Base-by-base conservation (phyloP, 768 basidiomycete genomes). In the Mycena amicta region DNA sequence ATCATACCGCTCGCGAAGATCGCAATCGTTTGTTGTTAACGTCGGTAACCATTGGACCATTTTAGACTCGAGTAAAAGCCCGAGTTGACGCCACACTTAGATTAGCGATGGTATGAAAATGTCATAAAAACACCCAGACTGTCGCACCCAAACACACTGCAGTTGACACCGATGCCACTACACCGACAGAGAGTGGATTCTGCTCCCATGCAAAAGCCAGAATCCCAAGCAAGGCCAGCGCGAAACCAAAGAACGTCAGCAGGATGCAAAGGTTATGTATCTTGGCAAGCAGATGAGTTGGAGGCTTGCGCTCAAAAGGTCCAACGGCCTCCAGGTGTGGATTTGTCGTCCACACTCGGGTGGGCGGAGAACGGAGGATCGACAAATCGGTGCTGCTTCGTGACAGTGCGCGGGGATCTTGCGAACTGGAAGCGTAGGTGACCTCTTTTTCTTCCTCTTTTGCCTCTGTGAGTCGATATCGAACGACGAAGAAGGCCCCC, bases 291-390 rank as follows among this genome's bases (percentile, higher is more conserved):
- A 87, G 68, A 59, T 81, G 77, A 8, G 73, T 74, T 5, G 78
- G 73, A 50, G 80, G 71, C 25, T 74, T 65, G 27, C 67, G 68
- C 23, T 69, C 62, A 67, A 84, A 82, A 4, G 74, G 77, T 8
- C 82, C 82, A 22, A 83, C 78, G 59, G 78, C 78, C 50, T 81
- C 81, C 6, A 86, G 60, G 53, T 81, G 82, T 4, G 84, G 83
- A 63, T 83, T 74, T 20, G 68, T 59, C 4, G 77, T 79, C 65
- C 77, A 76, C 27, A 83, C 71, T 3, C 25, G 22, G 23, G 68
- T 1, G 68, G 68, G 2, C 39, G 30, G 49, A 22, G 47, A 25
- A 13, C 47, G 47, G 26, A 49, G 47, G 26, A 49, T 6, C 25
- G 47, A 49, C 15, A 27, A 29, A 29, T 49, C 26, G 26, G 47